Evolutionary conservation across 2,329 filamentous ascomycete species (phyloP).

Genomic region (Alternaria longipes): DNA sequence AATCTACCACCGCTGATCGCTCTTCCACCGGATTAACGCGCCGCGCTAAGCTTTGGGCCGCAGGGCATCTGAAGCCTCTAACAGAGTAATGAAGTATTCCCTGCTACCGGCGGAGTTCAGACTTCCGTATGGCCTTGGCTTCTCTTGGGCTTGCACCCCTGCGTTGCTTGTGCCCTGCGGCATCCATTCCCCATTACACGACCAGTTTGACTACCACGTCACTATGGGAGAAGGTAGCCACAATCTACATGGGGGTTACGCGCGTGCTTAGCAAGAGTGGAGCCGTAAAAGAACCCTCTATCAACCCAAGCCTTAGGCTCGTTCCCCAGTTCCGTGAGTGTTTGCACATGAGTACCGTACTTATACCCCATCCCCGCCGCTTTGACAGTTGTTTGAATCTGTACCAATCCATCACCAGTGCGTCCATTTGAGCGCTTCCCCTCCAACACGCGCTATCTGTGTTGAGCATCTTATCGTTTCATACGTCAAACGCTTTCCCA

Average conservation of each 20-base stretch:
- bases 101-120: conserved; percentile 41
- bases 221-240: conserved; percentile 39
- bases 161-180: conserved; percentile 47
- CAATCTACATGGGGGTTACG: conserved; percentile 33
- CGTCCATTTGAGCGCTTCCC: conserved; percentile 26
- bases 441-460: conserved; percentile 27
- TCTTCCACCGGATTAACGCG: conserved; percentile 28
- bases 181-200: conserved; percentile 42
- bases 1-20: conserved; percentile 23
- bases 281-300: conserved; percentile 25
- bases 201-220: conserved; percentile 48
- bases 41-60: conserved; percentile 31
- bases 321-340: conserved; percentile 29
- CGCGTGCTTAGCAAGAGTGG: conserved; percentile 42
- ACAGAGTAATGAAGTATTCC: conserved; percentile 34
- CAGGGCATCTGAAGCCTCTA: conserved; percentile 34
- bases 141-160: conserved; percentile 47
- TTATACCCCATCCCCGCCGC: conserved; percentile 29
- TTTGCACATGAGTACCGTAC: conserved; percentile 28
- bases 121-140: conserved; percentile 44
- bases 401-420: conserved; percentile 18
- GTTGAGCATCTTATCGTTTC: conserved; percentile 28
- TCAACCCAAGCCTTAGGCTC: conserved; percentile 26
- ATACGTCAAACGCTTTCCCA: conserved; percentile 18
- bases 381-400: conserved; percentile 17